Conservation (phyloP, 1,284 basidiomycete species). For the Hortiboletus rubellus region DNA sequence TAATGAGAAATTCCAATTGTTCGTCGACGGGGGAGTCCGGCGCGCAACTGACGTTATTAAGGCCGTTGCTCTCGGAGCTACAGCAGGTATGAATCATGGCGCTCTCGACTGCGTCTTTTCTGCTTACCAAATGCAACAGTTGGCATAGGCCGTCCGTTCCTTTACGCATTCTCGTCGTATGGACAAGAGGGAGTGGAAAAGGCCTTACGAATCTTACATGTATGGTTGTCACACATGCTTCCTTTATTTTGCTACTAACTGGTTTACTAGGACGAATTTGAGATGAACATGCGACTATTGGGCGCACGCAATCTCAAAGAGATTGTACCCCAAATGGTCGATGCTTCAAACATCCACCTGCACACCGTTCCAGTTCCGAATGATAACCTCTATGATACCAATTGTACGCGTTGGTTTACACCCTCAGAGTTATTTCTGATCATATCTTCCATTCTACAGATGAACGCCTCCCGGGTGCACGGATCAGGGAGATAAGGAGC, state of each 20-base stretch:
- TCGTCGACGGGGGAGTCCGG: constrained; percentile 91
- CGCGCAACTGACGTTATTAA: constrained; percentile 92
- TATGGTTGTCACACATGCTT: constrained; percentile 36
- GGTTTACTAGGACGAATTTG: constrained; percentile 78
- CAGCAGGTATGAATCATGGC: constrained; percentile 55
- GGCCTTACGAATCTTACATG: constrained; percentile 76
- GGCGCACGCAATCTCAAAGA: constrained; percentile 81
- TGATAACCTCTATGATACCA: constrained; percentile 72
- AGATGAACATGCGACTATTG: constrained; percentile 89
- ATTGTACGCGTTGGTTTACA: constrained; percentile 57
- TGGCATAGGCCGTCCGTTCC: constrained; percentile 80
- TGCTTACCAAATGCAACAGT: constrained; percentile 40
- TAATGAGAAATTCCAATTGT: constrained; percentile 74
- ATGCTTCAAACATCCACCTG: constrained; percentile 65
- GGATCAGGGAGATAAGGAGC: constrained; percentile 48
- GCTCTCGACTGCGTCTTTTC: not conserved
- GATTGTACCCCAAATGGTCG: constrained; percentile 86
- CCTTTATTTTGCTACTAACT: constrained; percentile 8
- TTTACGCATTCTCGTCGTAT: constrained; percentile 90
- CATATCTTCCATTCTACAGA: constrained; percentile 40
- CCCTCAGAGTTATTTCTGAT: not conserved
- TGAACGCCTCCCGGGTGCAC: constrained; percentile 51
- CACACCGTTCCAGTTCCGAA: constrained; percentile 66
- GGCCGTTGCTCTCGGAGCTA: constrained; percentile 89
- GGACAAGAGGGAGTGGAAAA: constrained; percentile 81